Evolutionary conservation across 2,329 filamentous ascomycete species (phyloP).

Genomic region (Balansia obtecta): DNA sequence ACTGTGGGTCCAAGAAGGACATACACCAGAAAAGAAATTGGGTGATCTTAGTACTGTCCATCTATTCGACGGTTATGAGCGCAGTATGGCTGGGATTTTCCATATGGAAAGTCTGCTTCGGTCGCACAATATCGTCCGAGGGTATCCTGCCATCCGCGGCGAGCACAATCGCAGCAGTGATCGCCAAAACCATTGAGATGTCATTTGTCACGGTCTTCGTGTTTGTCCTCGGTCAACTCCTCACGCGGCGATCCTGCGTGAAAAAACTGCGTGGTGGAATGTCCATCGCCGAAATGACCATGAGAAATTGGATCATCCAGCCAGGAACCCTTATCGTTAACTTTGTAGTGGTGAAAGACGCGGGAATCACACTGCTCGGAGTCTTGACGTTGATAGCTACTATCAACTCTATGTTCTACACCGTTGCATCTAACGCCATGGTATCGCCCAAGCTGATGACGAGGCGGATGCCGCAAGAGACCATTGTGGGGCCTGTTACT

Average conservation of each 20-base stretch:
- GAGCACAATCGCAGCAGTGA: slow-evolving; percentile 51
- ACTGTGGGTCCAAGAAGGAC: slow-evolving; percentile 20
- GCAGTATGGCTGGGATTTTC: slow-evolving; percentile 54
- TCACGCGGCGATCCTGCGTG: slow-evolving; percentile 56
- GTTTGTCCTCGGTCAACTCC: slow-evolving; percentile 59
- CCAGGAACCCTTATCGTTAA: slow-evolving; percentile 63
- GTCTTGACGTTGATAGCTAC: slow-evolving; percentile 50
- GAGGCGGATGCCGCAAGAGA: slow-evolving; percentile 34
- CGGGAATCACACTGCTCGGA: slow-evolving; percentile 51
- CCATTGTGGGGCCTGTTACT: slow-evolving; percentile 44
- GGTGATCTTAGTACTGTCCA: slow-evolving; percentile 33
- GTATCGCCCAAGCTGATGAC: slow-evolving; percentile 60
- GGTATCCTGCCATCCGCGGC: slow-evolving; percentile 51
- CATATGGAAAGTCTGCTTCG: slow-evolving; percentile 49
- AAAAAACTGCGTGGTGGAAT: slow-evolving; percentile 52
- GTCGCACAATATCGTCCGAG: slow-evolving; percentile 39
- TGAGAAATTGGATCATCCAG: slow-evolving; percentile 64
- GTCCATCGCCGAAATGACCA: slow-evolving; percentile 63
- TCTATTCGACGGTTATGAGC: slow-evolving; percentile 54
- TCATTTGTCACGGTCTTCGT: slow-evolving; percentile 70
- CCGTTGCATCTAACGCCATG: slow-evolving; percentile 62
- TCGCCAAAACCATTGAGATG: slow-evolving; percentile 67
- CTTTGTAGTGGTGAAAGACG: slow-evolving; percentile 51
- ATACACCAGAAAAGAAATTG: slow-evolving; percentile 26
- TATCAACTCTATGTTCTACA: slow-evolving; percentile 58